Evolutionary conservation across 257 asterid genomes (phyloP), one percentile per base, ranked within the genome.

Genomic region (Solanum chiquidenum): DNA sequence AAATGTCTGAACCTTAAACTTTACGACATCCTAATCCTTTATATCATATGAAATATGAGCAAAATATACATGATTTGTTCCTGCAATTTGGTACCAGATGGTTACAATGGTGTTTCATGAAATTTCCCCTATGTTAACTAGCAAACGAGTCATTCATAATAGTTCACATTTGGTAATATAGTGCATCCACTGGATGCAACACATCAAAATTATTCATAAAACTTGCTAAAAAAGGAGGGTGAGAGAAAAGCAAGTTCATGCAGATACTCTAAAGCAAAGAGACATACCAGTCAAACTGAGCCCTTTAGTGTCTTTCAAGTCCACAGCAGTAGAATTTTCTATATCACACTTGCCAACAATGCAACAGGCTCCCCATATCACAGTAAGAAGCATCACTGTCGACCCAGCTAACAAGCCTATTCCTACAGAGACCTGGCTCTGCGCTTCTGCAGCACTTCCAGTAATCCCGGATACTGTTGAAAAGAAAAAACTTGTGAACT

Each of bases 391-490:
- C 98, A 97, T 93, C 87, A 97, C 98, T 4, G 98, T 95, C 21
- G 99, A 97, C 42, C 99, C 99, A 84, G 99, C 99, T 38, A 95
- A 87, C 90, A 97, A 93, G n/a, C 98, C 99, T 91, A 97, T 95
- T 84, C 99, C 99, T 23, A 95, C 98, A 4, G 98, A 96, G 31
- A 97, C 99, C 92, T 97, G 99, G 89, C 95, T 91, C 91, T 95
- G 99, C 27, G 99, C 99, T 64, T 90, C 90, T 88, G 96, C 98
- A 12, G 83, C 10, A 91, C 90, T 92, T 88, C 98, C 98, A 16
- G 98, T 93, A 85, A 97, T 85, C 85, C 99, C 99, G 44, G 99
- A 97, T 55, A 95, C 99, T 97, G 93, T 84, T 46, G 40, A 42
- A 76, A 87, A 82, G 18, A 68, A 13, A 74, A 73, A 58, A 66